These are phyloP conservation scores for Cryptosporidium felis DNA, from an alignment of 169 alveolate genomes.

Conservation along the genomic window DNA sequence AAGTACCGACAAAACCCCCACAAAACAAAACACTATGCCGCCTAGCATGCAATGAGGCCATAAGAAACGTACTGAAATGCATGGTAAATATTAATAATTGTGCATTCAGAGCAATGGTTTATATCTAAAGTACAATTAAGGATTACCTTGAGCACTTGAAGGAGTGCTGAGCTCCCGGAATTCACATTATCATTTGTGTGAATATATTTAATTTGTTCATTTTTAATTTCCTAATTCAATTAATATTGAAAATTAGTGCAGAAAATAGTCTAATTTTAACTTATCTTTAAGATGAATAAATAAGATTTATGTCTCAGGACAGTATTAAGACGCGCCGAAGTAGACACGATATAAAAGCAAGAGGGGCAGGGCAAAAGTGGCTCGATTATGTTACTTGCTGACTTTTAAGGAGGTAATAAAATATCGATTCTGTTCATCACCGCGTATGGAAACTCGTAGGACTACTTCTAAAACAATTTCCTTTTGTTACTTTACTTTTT, in stretches of 20 bases:
- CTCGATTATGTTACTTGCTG: conserved; percentile 70
- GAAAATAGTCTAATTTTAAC: no score
- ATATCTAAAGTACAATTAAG: no score
- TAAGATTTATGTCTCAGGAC: conserved; percentile 56
- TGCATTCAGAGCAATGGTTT: conserved; percentile 13
- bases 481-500: conserved; percentile 1
- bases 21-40: conserved; percentile 1
- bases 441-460: conserved; percentile 65
- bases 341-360: conserved; percentile 59
- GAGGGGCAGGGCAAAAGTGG: conserved; percentile 47
- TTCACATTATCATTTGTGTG: no score
- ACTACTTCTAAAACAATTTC: neutral
- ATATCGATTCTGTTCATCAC: conserved; percentile 53
- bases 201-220: no score
- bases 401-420: conserved; percentile 45
- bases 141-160: no score
- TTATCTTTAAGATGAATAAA: no score
- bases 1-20: conserved; percentile 15
- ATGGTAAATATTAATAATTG: neutral
- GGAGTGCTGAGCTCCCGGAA: no score
- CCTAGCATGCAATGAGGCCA: conserved; percentile 9
- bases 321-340: conserved; percentile 44
- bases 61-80: neutral
- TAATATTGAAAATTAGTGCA: no score
- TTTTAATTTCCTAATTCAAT: no score